These are phyloP conservation scores for Arachis monticola DNA, from an alignment of 331 rosid species.

Conservation along the genomic window DNA sequence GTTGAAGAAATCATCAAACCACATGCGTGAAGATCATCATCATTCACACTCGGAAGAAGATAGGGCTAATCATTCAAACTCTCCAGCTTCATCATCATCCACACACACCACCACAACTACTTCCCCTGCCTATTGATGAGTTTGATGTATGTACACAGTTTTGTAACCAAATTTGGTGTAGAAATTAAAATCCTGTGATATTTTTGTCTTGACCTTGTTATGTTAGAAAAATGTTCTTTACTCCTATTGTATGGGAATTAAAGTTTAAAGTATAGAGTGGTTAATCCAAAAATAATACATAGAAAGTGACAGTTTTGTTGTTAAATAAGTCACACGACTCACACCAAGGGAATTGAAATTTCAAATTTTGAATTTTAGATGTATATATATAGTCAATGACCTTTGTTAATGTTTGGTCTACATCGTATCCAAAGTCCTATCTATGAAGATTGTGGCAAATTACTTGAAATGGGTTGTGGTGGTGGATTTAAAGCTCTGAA, in stretches of 20 bases:
- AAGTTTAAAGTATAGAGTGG: constrained; percentile 36
- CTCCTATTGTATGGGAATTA: constrained; percentile 36
- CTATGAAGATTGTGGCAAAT: constrained; percentile 10
- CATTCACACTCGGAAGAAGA: not conserved
- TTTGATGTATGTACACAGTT: constrained; percentile 41
- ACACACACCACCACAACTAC: constrained; percentile 54
- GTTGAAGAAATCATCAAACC: constrained; percentile 43
- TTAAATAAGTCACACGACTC: constrained; percentile 38
- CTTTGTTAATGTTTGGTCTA: not conserved
- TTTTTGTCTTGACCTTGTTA: constrained; percentile 23
- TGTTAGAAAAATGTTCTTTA: constrained; percentile 25
- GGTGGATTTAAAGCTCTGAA: not conserved
- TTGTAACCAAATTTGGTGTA: constrained; percentile 46
- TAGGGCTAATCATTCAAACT: constrained; percentile 58
- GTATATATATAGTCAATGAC: constrained; percentile 14
- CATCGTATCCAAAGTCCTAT: too few relatives aligned
- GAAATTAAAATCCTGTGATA: constrained; percentile 32
- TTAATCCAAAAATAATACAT: constrained; percentile 14
- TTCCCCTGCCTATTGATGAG: constrained; percentile 49
- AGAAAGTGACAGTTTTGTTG: constrained; percentile 47
- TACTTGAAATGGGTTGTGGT: not conserved
- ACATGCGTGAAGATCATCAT: constrained; percentile 51
- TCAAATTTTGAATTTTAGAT: constrained; percentile 27
- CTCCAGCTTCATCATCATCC: constrained; percentile 77
- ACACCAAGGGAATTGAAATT: constrained; percentile 14